These are phyloP conservation scores for Marasmius tenuissimus DNA, from an alignment of 1,284 basidiomycete species.

Conservation along the genomic window DNA sequence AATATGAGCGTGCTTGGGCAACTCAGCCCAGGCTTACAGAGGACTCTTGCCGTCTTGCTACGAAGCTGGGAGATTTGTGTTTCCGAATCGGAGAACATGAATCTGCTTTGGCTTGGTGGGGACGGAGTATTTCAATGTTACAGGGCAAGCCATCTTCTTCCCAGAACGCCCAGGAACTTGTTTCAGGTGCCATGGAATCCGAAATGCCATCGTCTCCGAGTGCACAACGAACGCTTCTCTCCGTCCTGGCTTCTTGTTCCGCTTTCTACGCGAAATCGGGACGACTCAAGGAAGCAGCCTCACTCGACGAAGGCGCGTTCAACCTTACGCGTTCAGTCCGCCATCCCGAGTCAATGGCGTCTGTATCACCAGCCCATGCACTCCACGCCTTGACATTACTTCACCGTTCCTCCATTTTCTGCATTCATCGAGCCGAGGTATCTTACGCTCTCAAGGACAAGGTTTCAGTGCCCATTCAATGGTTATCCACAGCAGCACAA, in stretches of 20 bases:
- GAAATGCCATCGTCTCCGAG: conserved; percentile 54
- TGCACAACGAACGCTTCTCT: conserved; percentile 68
- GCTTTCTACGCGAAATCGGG: conserved; percentile 69
- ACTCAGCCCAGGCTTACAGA: conserved; percentile 37
- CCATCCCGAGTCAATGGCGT: conserved; percentile 42
- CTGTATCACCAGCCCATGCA: conserved; percentile 53
- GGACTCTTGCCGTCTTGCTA: conserved; percentile 56
- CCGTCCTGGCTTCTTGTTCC: conserved; percentile 69
- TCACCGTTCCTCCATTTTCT: conserved; percentile 72
- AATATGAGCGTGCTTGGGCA: conserved; percentile 68
- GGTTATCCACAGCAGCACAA: conserved; percentile 59
- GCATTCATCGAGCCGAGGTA: conserved; percentile 77
- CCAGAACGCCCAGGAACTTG: conserved; percentile 14
- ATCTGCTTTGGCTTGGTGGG: conserved; percentile 69
- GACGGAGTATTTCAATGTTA: conserved; percentile 49
- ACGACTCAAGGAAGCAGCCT: conserved; percentile 65
- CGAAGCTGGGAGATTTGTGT: conserved; percentile 67
- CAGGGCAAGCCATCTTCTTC: conserved; percentile 25
- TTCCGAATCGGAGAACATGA: conserved; percentile 49
- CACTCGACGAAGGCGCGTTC: conserved; percentile 67
- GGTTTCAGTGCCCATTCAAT: conserved; percentile 49
- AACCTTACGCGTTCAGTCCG: conserved; percentile 65
- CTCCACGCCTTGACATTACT: conserved; percentile 70
- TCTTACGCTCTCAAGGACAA: conserved; percentile 55
- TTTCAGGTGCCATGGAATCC: too few species aligned